Evolutionary conservation across 164 flowering plant species (phyloP).

Genomic region (Vitis vinifera): DNA sequence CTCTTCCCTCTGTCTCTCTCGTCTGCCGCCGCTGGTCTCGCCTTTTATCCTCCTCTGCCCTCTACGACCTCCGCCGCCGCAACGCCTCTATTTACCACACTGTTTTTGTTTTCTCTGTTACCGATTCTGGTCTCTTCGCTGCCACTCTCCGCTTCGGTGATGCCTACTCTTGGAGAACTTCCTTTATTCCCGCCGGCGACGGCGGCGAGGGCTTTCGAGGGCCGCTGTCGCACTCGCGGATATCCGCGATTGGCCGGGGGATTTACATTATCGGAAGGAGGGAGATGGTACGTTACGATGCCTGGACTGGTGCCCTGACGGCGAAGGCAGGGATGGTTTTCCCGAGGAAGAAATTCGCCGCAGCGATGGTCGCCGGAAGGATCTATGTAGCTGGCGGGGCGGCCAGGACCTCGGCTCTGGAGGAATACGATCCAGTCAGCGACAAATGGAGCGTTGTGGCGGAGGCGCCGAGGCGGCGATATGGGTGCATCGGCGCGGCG

Average conservation of each 20-base stretch:
- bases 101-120: slow-evolving; percentile 42
- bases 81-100: slow-evolving; percentile 40
- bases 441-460: slow-evolving; percentile 70
- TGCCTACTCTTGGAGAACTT: slow-evolving; percentile 34
- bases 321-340: slow-evolving; percentile 43
- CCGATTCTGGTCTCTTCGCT: slow-evolving; percentile 36
- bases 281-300: slow-evolving; percentile 44
- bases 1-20: slow-evolving; percentile 53
- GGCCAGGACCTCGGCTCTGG: slow-evolving; percentile 50
- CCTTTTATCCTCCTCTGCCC: slow-evolving; percentile 41
- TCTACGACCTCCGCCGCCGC: slow-evolving; percentile 59
- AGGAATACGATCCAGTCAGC: slow-evolving; percentile 70
- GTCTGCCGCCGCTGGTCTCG: slow-evolving; percentile 71
- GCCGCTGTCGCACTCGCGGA: slow-evolving; percentile 44
- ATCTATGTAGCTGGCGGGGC: slow-evolving; percentile 84
- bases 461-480: slow-evolving; percentile 59
- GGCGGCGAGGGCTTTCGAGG: slow-evolving; percentile 14
- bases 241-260: slow-evolving; percentile 44
- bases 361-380: slow-evolving; percentile 46
- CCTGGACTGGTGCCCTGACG: slow-evolving; percentile 50
- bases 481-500: slow-evolving; percentile 84
- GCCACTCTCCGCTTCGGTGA: slow-evolving; percentile 30
- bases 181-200: slow-evolving; percentile 19
- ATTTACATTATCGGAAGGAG: slow-evolving; percentile 50
- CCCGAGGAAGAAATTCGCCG: slow-evolving; percentile 76